Percentiles rank a stretch among this genome's conserved stretches.
phyloP scores from a whole-genome alignment of 2,329 filamentous ascomycete species.

The Arthroderma sp. region DNA sequence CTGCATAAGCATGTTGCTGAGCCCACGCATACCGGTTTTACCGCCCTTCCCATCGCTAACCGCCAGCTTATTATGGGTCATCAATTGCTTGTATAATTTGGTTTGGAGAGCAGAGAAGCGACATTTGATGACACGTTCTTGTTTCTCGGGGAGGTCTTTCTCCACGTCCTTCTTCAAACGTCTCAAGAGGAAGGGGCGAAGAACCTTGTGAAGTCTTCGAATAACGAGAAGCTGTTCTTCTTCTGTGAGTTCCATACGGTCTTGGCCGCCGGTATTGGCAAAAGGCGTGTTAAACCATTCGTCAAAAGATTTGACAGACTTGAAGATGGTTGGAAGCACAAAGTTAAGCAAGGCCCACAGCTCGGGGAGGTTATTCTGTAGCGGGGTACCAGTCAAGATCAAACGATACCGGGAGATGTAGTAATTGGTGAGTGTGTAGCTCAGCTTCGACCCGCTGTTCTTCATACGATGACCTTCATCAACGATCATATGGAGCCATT shows the following conservation, averaged over 20 bases:
- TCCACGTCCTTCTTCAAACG: constrained; percentile 99
- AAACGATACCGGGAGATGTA: constrained; percentile 90
- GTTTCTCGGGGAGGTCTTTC: constrained; percentile 97
- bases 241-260: constrained; percentile 98
- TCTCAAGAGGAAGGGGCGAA: constrained; percentile 90
- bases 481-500: constrained; percentile 99
- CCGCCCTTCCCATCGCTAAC: constrained; percentile 92
- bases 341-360: constrained; percentile 98
- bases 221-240: constrained; percentile 99
- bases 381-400: constrained; percentile 90
- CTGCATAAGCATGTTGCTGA: constrained; percentile 99
- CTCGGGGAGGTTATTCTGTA: constrained; percentile 94
- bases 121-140: constrained; percentile 98
- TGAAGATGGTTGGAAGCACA: constrained; percentile 95
- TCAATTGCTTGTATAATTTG: constrained; percentile 93
- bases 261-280: constrained; percentile 92
- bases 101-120: constrained; percentile 90
- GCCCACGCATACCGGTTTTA: constrained; percentile 81
- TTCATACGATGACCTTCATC: constrained; percentile 99
- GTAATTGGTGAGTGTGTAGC: constrained; percentile 85
- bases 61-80: constrained; percentile 85
- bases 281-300: constrained; percentile 99
- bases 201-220: constrained; percentile 92
- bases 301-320: constrained; percentile 95
- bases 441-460: constrained; percentile 91